Evolutionary conservation across 257 asterid genomes (phyloP).

Genomic region (Perilla frutescens): DNA sequence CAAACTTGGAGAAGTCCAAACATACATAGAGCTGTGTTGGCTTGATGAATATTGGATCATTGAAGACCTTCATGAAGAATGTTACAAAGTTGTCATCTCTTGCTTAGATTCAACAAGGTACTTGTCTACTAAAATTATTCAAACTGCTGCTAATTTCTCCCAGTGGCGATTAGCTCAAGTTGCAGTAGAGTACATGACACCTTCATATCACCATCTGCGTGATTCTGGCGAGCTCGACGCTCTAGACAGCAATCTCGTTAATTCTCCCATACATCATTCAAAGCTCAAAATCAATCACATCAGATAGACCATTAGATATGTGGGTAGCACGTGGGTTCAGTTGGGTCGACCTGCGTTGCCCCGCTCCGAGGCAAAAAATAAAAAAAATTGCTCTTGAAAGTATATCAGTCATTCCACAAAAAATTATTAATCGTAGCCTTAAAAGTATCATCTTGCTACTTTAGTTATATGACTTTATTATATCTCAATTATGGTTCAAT

Average conservation of each 20-base stretch:
- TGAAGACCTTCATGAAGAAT: constrained; percentile 67
- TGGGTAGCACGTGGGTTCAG: too few relatives aligned
- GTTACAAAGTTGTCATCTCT: constrained; percentile 54
- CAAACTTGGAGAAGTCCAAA: constrained; percentile 51
- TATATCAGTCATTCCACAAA: too few relatives aligned
- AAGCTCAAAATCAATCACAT: too few relatives aligned
- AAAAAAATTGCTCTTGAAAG: too few relatives aligned
- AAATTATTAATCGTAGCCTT: too few relatives aligned
- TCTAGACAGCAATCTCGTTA: constrained; percentile 58
- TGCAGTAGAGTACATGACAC: constrained; percentile 72
- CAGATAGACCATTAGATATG: too few relatives aligned
- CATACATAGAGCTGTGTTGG: constrained; percentile 85
- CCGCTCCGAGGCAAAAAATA: too few relatives aligned
- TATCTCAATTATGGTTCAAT: too few relatives aligned
- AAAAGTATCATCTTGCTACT: too few relatives aligned
- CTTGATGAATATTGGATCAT: constrained; percentile 85
- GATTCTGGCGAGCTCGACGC: constrained; percentile 72
- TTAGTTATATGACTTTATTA: too few relatives aligned
- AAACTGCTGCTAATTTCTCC: constrained; percentile 65
- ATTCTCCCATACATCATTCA: too few relatives aligned
- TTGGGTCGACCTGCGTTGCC: too few relatives aligned
- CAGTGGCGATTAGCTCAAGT: constrained; percentile 74
- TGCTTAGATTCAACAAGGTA: constrained; percentile 63
- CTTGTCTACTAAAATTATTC: constrained; percentile 63
- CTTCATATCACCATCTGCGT: constrained; percentile 66